Evolutionary conservation across 306 rosid genomes (phyloP), one percentile per base, ranked within the genome.

Genomic region (Cicer chorassanicum): DNA sequence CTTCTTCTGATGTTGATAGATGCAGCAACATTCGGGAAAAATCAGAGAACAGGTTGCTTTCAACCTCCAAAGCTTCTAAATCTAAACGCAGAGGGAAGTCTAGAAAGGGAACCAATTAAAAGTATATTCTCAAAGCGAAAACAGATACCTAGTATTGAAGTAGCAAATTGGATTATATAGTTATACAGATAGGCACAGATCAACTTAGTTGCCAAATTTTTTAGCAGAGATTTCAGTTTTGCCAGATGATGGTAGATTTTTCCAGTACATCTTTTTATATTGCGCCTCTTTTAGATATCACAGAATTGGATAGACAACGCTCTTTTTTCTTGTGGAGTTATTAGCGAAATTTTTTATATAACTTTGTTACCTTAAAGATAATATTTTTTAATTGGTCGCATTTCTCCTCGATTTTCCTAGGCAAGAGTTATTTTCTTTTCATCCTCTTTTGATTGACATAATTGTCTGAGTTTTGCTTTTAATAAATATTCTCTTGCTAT

Each of bases 221-320:
- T 80, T 82, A 82, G 87, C 92, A 75, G 90, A 85, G 88, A 85
- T 83, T 86, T 91, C 79, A 78, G 85, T 86, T 87, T 86, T 84
- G 61, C 83, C 72, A 15, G 76, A 80, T 78, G 91, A 88, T 82
- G 85, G 82, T 80, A 87, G 63, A 78, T 84, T 89, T 91, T 66
- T 59, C 81, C 70, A 70, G 87, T 80, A 76, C 78, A 49, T 78
- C 57, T 53, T 64, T 48, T 73, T 56, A 67, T 74, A 56, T 75
- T 74, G 59, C 12, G 50, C 73, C 76, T 41, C 69, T 78, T 82
- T 83, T 70, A 38, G 65, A 45, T 62, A 78, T 72, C 76, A 71
- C 85, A 65, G 84, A 82, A 77, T 77, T 82, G 72, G 70, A 46
- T 83, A 79, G 82, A 65, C 75, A 75, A 84, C 34, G 65, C 49